Percentiles rank a stretch among this genome's conserved stretches.
Evolutionary conservation across 768 basidiomycete genomes (phyloP).

Genomic region (Tubosaeta sp.): DNA sequence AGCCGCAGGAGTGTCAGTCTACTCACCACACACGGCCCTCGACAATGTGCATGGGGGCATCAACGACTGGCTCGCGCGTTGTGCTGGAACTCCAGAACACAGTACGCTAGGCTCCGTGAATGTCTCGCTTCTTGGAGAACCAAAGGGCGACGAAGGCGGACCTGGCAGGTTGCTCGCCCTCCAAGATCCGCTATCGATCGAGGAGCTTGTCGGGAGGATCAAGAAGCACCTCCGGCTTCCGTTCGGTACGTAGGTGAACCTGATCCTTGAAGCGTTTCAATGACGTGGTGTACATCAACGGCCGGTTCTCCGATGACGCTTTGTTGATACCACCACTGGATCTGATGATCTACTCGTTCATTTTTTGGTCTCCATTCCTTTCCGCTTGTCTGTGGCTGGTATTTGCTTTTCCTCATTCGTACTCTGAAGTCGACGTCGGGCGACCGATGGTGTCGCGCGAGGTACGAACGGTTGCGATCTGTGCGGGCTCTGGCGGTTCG

Average conservation of each 20-base stretch:
- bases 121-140: slow-evolving; percentile 36
- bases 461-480: slow-evolving; percentile 73
- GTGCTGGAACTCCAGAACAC: slow-evolving; percentile 36
- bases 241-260: slow-evolving; percentile 42
- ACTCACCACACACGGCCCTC: slow-evolving; percentile 83
- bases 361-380: slow-evolving; percentile 19
- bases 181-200: slow-evolving; percentile 51
- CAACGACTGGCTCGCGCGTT: slow-evolving; percentile 83
- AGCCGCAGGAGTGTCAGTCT: slow-evolving; percentile 80
- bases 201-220: slow-evolving; percentile 60
- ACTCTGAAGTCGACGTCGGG: slow-evolving; percentile 60
- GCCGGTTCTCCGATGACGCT: not conserved
- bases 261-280: slow-evolving; percentile 5
- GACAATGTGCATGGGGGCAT: slow-evolving; percentile 83
- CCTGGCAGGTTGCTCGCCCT: slow-evolving; percentile 69
- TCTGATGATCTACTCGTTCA: slow-evolving; percentile 14
- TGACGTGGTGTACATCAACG: slow-evolving; percentile 9
- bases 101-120: slow-evolving; percentile 25
- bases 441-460: slow-evolving; percentile 35
- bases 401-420: slow-evolving; percentile 8
- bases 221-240: slow-evolving; percentile 61
- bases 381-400: slow-evolving; percentile 1
- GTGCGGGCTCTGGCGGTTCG: slow-evolving; percentile 85
- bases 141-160: slow-evolving; percentile 49
- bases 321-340: slow-evolving; percentile 3